Evolutionary conservation across 2,329 filamentous ascomycete species (phyloP).

Genomic region (Pestalotiopsis sp.): DNA sequence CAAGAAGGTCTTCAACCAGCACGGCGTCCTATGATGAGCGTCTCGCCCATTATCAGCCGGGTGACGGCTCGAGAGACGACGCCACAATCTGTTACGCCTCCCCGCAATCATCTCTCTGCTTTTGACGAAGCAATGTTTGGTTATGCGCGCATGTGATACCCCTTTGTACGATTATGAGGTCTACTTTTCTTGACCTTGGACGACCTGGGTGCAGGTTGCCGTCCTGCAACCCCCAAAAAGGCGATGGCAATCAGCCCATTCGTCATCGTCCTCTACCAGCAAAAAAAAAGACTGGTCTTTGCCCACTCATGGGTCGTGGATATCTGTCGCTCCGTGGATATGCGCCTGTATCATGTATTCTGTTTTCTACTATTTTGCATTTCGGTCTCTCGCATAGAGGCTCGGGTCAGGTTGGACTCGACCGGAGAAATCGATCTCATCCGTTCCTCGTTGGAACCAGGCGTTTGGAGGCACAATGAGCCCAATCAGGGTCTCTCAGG

Average conservation of each 20-base stretch:
- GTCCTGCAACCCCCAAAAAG: neutral
- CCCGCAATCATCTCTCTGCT: slow-evolving; percentile 9
- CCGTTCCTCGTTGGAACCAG: neutral
- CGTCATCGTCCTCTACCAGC: neutral
- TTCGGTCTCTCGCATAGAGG: neutral
- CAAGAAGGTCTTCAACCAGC: slow-evolving; percentile 52
- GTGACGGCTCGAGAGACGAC: neutral
- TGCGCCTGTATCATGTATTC: neutral
- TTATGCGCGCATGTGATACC: slow-evolving; percentile 14
- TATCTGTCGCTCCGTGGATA: neutral
- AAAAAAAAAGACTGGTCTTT: neutral
- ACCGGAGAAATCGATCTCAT: neutral
- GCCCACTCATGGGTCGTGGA: neutral
- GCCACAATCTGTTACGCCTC: neutral
- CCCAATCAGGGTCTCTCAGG: neutral
- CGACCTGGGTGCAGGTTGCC: neutral
- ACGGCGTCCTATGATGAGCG: slow-evolving; percentile 50
- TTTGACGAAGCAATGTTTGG: slow-evolving; percentile 9
- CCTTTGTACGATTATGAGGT: slow-evolving; percentile 6
- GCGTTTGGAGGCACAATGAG: neutral
- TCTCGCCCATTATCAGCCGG: neutral
- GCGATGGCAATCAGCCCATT: neutral
- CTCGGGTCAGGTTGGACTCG: neutral
- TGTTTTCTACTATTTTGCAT: neutral
- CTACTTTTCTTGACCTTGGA: neutral